Percentiles rank a stretch among this genome's conserved stretches.
Evolutionary conservation across 805 yeast species (phyloP).

Genomic region (Candida caryicola): DNA sequence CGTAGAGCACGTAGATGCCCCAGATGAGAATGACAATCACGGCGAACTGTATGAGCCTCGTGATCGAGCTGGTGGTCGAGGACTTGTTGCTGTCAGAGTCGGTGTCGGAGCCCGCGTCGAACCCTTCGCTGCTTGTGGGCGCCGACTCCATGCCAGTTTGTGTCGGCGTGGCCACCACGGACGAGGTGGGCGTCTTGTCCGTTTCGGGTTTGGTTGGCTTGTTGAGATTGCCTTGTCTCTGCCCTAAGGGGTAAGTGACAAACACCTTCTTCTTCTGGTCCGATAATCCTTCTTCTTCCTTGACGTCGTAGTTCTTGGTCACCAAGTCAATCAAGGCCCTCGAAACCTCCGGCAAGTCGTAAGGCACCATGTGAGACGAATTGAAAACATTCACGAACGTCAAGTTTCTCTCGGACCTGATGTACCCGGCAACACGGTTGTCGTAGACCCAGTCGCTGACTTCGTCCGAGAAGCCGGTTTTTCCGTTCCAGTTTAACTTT

Average conservation of each 20-base stretch:
- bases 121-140: background rate
- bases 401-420: conserved; percentile 59
- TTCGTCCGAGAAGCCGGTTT: conserved; percentile 47
- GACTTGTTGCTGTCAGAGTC: background rate
- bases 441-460: conserved; percentile 45
- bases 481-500: conserved; percentile 60
- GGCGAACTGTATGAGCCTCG: conserved; percentile 38
- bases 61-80: conserved; percentile 21
- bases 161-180: conserved; percentile 1
- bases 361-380: conserved; percentile 94
- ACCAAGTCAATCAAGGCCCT: conserved; percentile 65
- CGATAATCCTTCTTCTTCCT: conserved; percentile 12
- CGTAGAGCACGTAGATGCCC: conserved; percentile 40
- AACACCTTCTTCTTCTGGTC: conserved; percentile 17
- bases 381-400: conserved; percentile 71
- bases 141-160: background rate
- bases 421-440: conserved; percentile 34
- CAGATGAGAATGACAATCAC: conserved; percentile 38
- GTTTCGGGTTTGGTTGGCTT: background rate
- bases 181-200: background rate
- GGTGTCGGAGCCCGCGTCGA: no score
- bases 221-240: conserved; percentile 10
- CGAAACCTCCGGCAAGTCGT: conserved; percentile 67
- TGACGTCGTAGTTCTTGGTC: conserved; percentile 27
- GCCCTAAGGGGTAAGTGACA: conserved; percentile 31